Conservation (phyloP, 2,329 filamentous ascomycete genomes). For the Metarhizium brunneum region DNA sequence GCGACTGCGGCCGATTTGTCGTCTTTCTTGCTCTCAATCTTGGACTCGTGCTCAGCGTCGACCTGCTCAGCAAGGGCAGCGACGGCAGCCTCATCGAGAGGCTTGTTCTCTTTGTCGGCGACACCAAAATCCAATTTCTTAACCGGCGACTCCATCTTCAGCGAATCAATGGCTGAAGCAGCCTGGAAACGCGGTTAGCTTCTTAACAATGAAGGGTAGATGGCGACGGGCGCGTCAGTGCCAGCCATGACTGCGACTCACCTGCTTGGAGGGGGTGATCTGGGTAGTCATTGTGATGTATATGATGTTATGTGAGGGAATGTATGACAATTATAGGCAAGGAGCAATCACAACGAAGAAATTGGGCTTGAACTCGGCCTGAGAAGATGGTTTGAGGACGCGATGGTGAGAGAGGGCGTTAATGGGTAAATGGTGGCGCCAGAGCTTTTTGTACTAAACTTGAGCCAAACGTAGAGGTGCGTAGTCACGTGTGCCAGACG, state of each 20-base stretch:
- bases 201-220: conserved; percentile 9
- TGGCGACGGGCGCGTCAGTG: neutral
- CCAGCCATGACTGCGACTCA: conserved; percentile 22
- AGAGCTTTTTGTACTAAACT: conserved; percentile 25
- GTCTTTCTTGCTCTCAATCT: conserved; percentile 30
- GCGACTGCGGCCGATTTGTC: conserved; percentile 28
- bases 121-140: conserved; percentile 79
- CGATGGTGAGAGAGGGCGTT: conserved; percentile 17
- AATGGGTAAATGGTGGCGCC: conserved; percentile 16
- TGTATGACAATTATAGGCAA: conserved; percentile 4
- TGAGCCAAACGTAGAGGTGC: conserved; percentile 16
- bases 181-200: conserved; percentile 48
- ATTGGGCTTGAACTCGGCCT: conserved; percentile 12
- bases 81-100: conserved; percentile 40
- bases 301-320: conserved; percentile 6
- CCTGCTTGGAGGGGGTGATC: conserved; percentile 53
- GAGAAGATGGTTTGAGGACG: conserved; percentile 16
- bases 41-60: conserved; percentile 52
- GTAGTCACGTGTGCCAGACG: conserved; percentile 29
- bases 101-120: conserved; percentile 74
- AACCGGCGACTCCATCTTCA: conserved; percentile 87
- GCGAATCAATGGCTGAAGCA: conserved; percentile 73
- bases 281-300: conserved; percentile 60
- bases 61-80: conserved; percentile 44
- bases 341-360: conserved; percentile 10